Percentiles rank a stretch among this genome's conserved stretches.
phyloP scores from a whole-genome alignment of 2,329 filamentous ascomycete genomes.

The Xylariales sp. region DNA sequence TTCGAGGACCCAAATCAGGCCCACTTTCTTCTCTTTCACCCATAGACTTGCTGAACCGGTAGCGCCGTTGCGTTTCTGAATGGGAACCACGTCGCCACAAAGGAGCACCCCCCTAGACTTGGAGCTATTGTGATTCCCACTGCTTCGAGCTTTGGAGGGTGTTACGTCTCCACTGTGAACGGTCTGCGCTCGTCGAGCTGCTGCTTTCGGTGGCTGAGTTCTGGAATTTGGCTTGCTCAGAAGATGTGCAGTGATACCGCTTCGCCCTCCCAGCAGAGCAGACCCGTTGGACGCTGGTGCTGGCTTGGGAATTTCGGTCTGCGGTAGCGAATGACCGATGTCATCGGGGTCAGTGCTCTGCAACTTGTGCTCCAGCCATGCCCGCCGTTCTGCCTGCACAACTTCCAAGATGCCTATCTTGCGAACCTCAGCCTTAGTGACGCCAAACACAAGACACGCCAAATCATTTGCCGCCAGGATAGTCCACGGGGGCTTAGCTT shows the following conservation, averaged over 20 bases:
- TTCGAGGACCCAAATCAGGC: constrained; percentile 95
- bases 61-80: constrained; percentile 89
- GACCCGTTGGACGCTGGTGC: constrained; percentile 39
- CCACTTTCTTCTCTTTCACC: constrained; percentile 95
- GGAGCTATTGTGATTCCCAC: constrained; percentile 61
- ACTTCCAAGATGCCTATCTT: constrained; percentile 95
- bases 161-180: constrained; percentile 53
- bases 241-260: constrained; percentile 80
- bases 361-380: constrained; percentile 86
- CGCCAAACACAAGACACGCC: constrained; percentile 96
- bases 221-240: constrained; percentile 74
- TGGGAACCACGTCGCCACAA: constrained; percentile 96
- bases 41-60: constrained; percentile 92
- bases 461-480: constrained; percentile 95
- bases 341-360: constrained; percentile 55
- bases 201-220: constrained; percentile 48
- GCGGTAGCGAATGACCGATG: constrained; percentile 29
- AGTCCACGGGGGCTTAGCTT: constrained; percentile 84
- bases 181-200: constrained; percentile 59
- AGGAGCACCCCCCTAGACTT: constrained; percentile 85
- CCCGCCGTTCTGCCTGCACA: constrained; percentile 80
- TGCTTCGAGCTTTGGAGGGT: constrained; percentile 48
- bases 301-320: constrained; percentile 31
- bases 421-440: constrained; percentile 90
- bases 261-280: constrained; percentile 61